phyloP scores from a whole-genome alignment of 2,329 filamentous ascomycete genomes.

The Scedosporium minutisporum region DNA sequence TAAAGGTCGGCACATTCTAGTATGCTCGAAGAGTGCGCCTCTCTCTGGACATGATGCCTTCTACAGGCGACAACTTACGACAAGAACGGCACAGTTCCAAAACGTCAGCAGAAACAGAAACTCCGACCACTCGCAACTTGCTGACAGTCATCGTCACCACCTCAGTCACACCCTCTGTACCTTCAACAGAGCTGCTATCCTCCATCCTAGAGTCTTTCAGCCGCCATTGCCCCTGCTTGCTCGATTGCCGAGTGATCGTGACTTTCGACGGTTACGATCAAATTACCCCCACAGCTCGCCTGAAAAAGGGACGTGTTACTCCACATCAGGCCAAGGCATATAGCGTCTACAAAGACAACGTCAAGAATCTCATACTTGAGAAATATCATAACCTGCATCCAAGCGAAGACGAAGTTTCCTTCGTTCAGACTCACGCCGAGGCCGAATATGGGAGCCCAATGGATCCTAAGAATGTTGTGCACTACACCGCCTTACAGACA shows the following conservation, averaged over 20 bases:
- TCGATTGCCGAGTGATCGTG: constrained; percentile 35
- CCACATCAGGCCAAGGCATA: constrained; percentile 31
- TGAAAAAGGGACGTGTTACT: constrained; percentile 46
- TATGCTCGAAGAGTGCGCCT: too few species aligned
- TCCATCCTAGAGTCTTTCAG: constrained; percentile 36
- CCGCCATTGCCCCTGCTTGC: constrained; percentile 28
- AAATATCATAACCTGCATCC: constrained; percentile 7
- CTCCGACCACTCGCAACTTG: not conserved
- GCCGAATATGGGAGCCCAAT: constrained; percentile 10
- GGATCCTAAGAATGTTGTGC: constrained; percentile 24
- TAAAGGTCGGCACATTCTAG: too few species aligned
- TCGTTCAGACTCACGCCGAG: constrained; percentile 25
- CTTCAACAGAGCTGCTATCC: constrained; percentile 40
- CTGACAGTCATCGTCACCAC: constrained; percentile 38
- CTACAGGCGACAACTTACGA: too few species aligned
- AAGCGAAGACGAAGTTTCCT: constrained; percentile 33
- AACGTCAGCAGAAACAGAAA: too few species aligned
- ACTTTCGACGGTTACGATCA: constrained; percentile 44
- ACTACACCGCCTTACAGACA: constrained; percentile 25
- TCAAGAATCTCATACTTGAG: constrained; percentile 27
- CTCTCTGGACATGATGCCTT: too few species aligned
- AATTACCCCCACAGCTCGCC: constrained; percentile 29
- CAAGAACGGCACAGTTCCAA: too few species aligned
- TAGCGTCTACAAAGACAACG: constrained; percentile 35
- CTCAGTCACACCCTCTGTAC: constrained; percentile 44